A percentile compares a stretch with the other conserved stretches of the same genome.
These are phyloP conservation scores for Diaporthe sp. DNA, from an alignment of 2,329 filamentous ascomycete species.

Conservation along the genomic window DNA sequence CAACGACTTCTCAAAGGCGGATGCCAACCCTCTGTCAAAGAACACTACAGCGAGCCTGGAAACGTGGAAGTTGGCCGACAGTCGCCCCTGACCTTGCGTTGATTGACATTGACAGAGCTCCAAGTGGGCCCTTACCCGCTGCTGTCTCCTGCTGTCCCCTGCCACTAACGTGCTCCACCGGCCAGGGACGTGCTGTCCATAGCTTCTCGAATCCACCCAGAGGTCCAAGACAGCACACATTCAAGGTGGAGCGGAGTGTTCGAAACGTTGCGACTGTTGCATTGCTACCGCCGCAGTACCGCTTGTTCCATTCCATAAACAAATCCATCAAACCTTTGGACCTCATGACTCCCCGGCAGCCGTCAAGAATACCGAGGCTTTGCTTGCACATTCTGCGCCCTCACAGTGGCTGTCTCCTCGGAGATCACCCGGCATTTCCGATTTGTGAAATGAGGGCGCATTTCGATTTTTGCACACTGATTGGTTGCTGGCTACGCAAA, in stretches of 20 bases:
- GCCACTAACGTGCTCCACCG: constrained; percentile 25
- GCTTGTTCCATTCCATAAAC: not conserved
- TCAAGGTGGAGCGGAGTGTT: constrained; percentile 1
- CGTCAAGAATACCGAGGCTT: not conserved
- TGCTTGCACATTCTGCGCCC: constrained; percentile 1
- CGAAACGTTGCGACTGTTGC: not conserved
- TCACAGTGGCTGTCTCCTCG: constrained; percentile 2
- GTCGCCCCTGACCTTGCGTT: constrained; percentile 19
- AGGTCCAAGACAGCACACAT: constrained; percentile 18
- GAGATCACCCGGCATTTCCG: constrained; percentile 24
- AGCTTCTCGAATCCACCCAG: constrained; percentile 27
- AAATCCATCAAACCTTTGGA: not conserved
- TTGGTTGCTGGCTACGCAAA: constrained; percentile 2
- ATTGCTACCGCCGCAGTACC: not conserved
- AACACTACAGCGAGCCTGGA: not conserved
- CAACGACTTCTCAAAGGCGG: not conserved
- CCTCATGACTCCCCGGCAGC: not conserved
- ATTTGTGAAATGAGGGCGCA: constrained; percentile 22
- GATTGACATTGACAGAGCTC: constrained; percentile 16
- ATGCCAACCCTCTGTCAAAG: constrained; percentile 17
- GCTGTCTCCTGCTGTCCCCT: constrained; percentile 24
- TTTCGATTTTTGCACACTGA: not conserved
- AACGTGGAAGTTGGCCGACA: constrained; percentile 32
- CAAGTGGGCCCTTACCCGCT: constrained; percentile 16
- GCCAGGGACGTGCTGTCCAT: constrained; percentile 29